phyloP scores from a whole-genome alignment of 345 rosid genomes.

The Brassica incana region DNA sequence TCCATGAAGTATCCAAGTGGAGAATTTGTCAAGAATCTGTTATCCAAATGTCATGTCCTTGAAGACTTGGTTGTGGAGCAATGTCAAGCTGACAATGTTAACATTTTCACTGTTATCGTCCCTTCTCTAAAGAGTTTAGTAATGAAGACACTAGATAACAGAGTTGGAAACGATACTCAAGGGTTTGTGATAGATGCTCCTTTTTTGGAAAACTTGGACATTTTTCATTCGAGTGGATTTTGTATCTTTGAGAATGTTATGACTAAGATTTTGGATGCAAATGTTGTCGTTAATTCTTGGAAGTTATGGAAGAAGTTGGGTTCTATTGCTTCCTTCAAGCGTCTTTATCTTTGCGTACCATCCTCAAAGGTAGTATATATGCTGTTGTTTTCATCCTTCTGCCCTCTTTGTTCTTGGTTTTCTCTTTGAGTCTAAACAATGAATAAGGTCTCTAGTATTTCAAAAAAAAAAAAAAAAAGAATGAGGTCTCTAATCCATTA shows the following conservation, averaged over 20 bases:
- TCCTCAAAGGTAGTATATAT: conserved; percentile 13
- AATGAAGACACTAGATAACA: neutral
- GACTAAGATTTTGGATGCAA: conserved; percentile 7
- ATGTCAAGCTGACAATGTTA: conserved; percentile 9
- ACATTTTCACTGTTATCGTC: neutral
- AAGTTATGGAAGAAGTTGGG: neutral
- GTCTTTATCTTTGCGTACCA: neutral
- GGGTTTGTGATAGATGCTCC: conserved; percentile 27
- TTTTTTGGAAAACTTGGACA: neutral
- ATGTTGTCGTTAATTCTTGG: neutral
- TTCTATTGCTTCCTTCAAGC: conserved; percentile 8
- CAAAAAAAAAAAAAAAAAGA: no score
- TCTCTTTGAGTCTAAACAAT: neutral
- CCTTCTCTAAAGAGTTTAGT: conserved; percentile 11
- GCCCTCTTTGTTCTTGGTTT: neutral
- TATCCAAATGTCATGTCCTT: conserved; percentile 20
- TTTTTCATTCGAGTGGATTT: neutral
- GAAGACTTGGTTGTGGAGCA: neutral
- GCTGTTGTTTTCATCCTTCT: neutral
- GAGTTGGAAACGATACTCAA: neutral
- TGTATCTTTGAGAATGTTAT: neutral
- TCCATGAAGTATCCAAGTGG: conserved; percentile 3
- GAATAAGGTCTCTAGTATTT: neutral
- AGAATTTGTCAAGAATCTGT: neutral
- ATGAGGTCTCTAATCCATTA: neutral